phyloP scores from a whole-genome alignment of 768 basidiomycete species.

The Pleurotus salmoneostramineus region DNA sequence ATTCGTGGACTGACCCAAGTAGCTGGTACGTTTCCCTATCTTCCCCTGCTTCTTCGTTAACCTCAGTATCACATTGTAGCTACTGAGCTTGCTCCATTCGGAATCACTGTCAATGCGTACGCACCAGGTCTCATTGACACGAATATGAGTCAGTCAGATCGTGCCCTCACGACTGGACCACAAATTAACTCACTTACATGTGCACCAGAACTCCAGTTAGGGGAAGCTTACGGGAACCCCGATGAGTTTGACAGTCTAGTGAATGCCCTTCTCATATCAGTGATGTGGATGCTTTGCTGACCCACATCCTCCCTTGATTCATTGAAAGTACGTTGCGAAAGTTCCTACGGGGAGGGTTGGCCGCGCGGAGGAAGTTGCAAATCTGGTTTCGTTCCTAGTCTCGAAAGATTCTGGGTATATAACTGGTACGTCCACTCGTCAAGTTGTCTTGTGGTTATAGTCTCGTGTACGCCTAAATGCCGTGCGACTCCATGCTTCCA shows the following conservation, averaged over 20 bases:
- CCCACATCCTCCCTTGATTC: not conserved
- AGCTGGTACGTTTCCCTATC: conserved; percentile 18
- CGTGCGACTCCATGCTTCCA: no score
- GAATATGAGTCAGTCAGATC: conserved; percentile 6
- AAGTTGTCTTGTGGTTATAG: not conserved
- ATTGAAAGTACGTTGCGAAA: not conserved
- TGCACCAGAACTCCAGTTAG: not conserved
- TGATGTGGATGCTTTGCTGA: not conserved
- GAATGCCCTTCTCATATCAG: no score
- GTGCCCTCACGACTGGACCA: not conserved
- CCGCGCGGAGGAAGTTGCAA: conserved; percentile 27
- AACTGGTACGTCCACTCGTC: conserved; percentile 20
- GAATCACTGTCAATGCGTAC: conserved; percentile 40
- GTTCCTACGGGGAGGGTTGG: conserved; percentile 12
- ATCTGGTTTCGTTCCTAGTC: conserved; percentile 32
- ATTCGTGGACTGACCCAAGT: conserved; percentile 37
- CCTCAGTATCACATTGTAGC: conserved; percentile 17
- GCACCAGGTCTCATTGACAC: conserved; percentile 27
- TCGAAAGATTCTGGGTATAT: conserved; percentile 30
- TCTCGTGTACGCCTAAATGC: not conserved
- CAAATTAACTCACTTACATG: not conserved
- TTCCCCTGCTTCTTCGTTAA: not conserved
- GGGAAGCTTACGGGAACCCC: not conserved
- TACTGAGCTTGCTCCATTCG: conserved; percentile 28
- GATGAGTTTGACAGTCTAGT: not conserved